phyloP scores from a whole-genome alignment of 129 eudicot genomes.

The Centella asiatica region DNA sequence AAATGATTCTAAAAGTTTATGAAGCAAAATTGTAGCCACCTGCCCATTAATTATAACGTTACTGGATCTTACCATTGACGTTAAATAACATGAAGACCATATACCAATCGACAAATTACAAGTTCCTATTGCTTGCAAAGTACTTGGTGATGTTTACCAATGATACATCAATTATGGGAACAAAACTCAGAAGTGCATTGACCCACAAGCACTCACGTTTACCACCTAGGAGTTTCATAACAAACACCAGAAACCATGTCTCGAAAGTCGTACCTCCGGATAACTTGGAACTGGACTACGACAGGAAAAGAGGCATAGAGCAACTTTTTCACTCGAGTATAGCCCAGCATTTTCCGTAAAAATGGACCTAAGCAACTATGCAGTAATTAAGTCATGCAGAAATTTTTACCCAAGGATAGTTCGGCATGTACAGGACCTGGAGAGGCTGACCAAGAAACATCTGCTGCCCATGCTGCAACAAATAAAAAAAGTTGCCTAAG shows the following conservation, averaged over 20 bases:
- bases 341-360: too few relatives aligned
- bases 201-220: neutral
- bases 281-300: too few relatives aligned
- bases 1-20: too few relatives aligned
- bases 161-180: neutral
- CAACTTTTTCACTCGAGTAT: too few relatives aligned
- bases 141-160: neutral
- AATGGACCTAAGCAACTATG: too few relatives aligned
- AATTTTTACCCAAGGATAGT: constrained; percentile 77
- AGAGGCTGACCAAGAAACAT: constrained; percentile 81
- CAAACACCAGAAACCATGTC: neutral
- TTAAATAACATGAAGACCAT: too few relatives aligned
- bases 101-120: too few relatives aligned
- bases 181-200: neutral
- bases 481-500: neutral
- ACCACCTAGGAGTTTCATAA: neutral
- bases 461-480: constrained; percentile 76
- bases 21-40: too few relatives aligned
- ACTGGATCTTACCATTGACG: too few relatives aligned
- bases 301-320: neutral
- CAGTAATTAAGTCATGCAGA: too few relatives aligned
- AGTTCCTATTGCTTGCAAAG: neutral
- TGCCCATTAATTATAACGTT: too few relatives aligned
- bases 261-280: too few relatives aligned
- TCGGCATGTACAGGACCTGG: constrained; percentile 78